Base-by-base conservation (phyloP, 805 yeast genomes). In the Jamesozyma rosinii region DNA sequence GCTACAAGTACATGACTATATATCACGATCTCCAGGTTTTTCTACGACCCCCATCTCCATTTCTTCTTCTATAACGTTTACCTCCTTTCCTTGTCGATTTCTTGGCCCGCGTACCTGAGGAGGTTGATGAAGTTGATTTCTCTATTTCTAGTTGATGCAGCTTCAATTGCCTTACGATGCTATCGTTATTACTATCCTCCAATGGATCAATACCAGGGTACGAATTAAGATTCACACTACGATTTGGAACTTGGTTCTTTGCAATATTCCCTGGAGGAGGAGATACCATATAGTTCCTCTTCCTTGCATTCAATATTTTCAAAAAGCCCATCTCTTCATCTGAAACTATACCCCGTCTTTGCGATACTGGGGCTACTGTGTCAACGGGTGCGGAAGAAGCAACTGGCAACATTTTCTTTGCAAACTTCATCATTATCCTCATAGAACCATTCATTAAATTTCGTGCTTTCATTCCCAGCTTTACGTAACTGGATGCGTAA, bases 401-500 rank as follows among this genome's bases (percentile, higher is more conserved):
- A 24, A 11, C 6, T 42, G 27, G 42, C 40, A 27, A 67, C 65
- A 17, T 24, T 24, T n/a, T 19, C 38, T 30, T 43, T 8, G n/a
- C 34, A 57, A 81, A 79, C 15, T 70, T 64, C 67, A 83, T 75
- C 6, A 63, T 58, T n/a, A 84, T 69, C 38, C 58, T 66, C 45
- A 68, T 67, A 3, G 52, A 56, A 2, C 74, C 75, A 9, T 54
- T 51, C 40, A 81, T 53, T 1, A 87, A 68, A 1, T 54, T 55
- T 14, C 62, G 54, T 0, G 88, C 78, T n/a, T 71, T 64, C 1
- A 69, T 67, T 0, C 95, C 95, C 1, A 71, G 51, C 48, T 70
- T 70, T 4, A 89, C 74, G 55, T 90, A 90, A 42, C 83, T 82
- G 1, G 83, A 68, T 0, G 95, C 83, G 66, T 81, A 89, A 0